Conservation (phyloP, 2,329 filamentous ascomycete species). For the Cladosporium sp. region DNA sequence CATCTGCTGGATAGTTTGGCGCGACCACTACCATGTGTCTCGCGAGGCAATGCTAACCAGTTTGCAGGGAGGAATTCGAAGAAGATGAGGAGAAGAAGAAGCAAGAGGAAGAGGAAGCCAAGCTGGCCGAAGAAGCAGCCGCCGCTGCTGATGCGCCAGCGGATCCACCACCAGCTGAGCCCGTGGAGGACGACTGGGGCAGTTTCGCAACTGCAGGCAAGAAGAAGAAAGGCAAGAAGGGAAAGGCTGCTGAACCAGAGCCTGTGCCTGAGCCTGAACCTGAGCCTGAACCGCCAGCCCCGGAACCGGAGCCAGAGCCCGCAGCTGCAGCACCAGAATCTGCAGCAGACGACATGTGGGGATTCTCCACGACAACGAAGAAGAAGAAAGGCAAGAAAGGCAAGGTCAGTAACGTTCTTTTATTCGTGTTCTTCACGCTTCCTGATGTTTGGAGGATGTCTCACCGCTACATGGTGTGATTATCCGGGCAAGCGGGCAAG, state of each 20-base stretch:
- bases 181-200: constrained; percentile 44
- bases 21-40: background rate
- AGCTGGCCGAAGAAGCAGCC: constrained; percentile 37
- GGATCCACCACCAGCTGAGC: constrained; percentile 27
- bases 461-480: constrained; percentile 22
- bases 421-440: constrained; percentile 20
- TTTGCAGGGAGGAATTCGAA: constrained; percentile 24
- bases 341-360: constrained; percentile 31
- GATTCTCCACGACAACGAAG: constrained; percentile 27
- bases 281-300: constrained; percentile 36
- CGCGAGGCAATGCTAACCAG: background rate
- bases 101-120: constrained; percentile 42
- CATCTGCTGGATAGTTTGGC: background rate
- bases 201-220: constrained; percentile 40
- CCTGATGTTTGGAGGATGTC: constrained; percentile 9
- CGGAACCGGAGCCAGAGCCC: constrained; percentile 17
- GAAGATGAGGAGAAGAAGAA: constrained; percentile 42
- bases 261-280: constrained; percentile 29
- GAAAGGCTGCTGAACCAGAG: constrained; percentile 28
- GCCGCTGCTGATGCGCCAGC: constrained; percentile 28
- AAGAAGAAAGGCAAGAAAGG: constrained; percentile 41
- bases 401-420: constrained; percentile 35
- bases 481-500: constrained; percentile 20
- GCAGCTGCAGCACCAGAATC: constrained; percentile 22
- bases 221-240: constrained; percentile 34